These are phyloP conservation scores for Xylariaceae sp. DNA, from an alignment of 2,329 filamentous ascomycete species.

Conservation along the genomic window DNA sequence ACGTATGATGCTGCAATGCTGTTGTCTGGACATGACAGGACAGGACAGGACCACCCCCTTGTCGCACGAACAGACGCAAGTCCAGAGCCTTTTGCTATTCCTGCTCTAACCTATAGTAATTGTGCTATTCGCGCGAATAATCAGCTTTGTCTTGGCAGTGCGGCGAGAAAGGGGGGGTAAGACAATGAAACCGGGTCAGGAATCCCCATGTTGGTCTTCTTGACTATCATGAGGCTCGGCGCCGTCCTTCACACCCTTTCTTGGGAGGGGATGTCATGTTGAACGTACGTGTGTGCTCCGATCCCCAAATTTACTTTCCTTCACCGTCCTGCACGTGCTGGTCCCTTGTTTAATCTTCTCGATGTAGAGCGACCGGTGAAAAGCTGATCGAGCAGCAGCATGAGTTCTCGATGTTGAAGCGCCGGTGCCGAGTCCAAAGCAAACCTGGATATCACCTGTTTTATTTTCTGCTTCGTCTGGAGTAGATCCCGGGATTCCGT, in stretches of 20 bases:
- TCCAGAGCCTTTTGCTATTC: slow-evolving; percentile 1
- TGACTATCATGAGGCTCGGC: slow-evolving; percentile 10
- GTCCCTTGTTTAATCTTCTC: not conserved
- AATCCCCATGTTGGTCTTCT: not conserved
- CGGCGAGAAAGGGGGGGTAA: slow-evolving; percentile 10
- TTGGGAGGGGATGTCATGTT: not conserved
- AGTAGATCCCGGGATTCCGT: not conserved
- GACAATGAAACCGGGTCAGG: slow-evolving; percentile 13
- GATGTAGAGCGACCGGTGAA: slow-evolving; percentile 10
- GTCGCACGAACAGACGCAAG: slow-evolving; percentile 20
- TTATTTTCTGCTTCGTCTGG: not conserved
- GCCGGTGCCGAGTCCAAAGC: not conserved
- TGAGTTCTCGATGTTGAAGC: not conserved
- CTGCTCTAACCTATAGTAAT: not conserved
- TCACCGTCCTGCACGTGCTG: slow-evolving; percentile 12
- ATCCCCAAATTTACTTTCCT: not conserved
- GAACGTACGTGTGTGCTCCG: slow-evolving; percentile 3
- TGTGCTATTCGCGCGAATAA: slow-evolving; percentile 10
- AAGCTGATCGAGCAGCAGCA: slow-evolving; percentile 1
- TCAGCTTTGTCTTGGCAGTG: slow-evolving; percentile 3
- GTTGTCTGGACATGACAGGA: slow-evolving; percentile 3
- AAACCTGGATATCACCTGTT: slow-evolving; percentile 2
- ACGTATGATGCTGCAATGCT: slow-evolving; percentile 11
- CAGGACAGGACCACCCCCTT: not conserved
- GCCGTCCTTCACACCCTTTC: slow-evolving; percentile 14